phyloP scores from a whole-genome alignment of 177 flowering plant genomes.

The Vitis hybrid region DNA sequence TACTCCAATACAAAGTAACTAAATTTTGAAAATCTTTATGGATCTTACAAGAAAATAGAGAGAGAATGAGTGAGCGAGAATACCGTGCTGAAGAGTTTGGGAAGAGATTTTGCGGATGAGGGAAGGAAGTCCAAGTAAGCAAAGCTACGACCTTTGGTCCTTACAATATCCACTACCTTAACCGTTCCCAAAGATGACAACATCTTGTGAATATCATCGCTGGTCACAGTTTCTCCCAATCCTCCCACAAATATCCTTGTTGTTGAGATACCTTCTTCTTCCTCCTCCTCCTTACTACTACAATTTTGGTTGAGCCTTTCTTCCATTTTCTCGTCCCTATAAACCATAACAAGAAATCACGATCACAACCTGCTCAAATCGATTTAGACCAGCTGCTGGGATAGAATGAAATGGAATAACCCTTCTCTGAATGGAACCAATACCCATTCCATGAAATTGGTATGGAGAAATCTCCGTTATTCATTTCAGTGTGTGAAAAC shows the following conservation, averaged over 20 bases:
- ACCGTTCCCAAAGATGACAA: constrained; percentile 57
- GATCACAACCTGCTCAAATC: no score
- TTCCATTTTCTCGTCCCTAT: no score
- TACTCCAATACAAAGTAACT: background rate
- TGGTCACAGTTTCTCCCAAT: constrained; percentile 55
- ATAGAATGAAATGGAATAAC: no score
- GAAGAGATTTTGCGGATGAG: constrained; percentile 48
- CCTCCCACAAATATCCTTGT: constrained; percentile 77
- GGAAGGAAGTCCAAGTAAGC: constrained; percentile 76
- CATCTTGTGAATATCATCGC: constrained; percentile 51
- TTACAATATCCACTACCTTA: constrained; percentile 43
- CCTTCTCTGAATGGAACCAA: no score
- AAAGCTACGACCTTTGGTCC: constrained; percentile 78
- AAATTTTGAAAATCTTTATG: background rate
- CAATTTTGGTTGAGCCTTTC: no score
- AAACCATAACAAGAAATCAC: no score
- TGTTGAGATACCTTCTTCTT: background rate
- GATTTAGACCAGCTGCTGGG: no score
- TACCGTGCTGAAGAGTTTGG: constrained; percentile 79
- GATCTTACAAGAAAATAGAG: background rate
- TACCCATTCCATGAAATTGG: no score
- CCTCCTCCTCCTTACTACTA: background rate
- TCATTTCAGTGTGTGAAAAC: no score
- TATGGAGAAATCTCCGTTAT: no score
- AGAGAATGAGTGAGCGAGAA: background rate